Evolutionary conservation across 2,329 filamentous ascomycete genomes (phyloP).

Genomic region (Fusarium virguliforme): DNA sequence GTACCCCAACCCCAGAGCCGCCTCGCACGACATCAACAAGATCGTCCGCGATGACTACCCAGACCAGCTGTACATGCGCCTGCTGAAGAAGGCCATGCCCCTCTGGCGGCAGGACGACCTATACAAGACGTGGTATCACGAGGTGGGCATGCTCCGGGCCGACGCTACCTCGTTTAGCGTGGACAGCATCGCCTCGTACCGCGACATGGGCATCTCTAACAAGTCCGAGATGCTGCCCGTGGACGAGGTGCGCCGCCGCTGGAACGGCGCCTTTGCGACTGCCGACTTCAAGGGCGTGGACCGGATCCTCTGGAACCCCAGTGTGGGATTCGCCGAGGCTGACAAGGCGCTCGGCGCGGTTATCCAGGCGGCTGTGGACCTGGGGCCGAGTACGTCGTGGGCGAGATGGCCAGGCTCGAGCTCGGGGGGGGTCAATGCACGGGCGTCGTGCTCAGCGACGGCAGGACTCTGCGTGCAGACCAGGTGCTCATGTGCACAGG

Average conservation of each 20-base stretch:
- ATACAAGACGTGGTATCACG: constrained; percentile 70
- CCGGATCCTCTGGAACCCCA: constrained; percentile 71
- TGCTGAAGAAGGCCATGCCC: constrained; percentile 60
- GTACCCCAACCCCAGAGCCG: constrained; percentile 59
- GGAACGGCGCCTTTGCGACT: constrained; percentile 71
- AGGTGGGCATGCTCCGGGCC: constrained; percentile 69
- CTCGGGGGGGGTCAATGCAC: constrained; percentile 65
- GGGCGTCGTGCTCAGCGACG: constrained; percentile 67
- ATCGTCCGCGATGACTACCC: constrained; percentile 62
- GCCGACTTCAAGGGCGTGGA: constrained; percentile 71
- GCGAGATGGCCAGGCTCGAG: constrained; percentile 63
- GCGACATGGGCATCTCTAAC: constrained; percentile 59
- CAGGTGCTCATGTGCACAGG: constrained; percentile 71
- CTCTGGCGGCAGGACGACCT: constrained; percentile 63
- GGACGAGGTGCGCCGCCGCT: constrained; percentile 69
- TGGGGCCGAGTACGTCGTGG: constrained; percentile 71
- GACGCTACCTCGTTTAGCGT: constrained; percentile 62
- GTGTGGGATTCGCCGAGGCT: constrained; percentile 73
- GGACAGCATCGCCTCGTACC: constrained; percentile 60
- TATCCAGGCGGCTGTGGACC: constrained; percentile 66
- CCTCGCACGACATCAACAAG: constrained; percentile 66
- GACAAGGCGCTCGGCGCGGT: constrained; percentile 71
- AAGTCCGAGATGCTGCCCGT: constrained; percentile 60
- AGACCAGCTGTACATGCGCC: constrained; percentile 59
- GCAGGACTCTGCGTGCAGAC: constrained; percentile 64